Base-by-base conservation (phyloP, 306 rosid species). In the Senna siamea region DNA sequence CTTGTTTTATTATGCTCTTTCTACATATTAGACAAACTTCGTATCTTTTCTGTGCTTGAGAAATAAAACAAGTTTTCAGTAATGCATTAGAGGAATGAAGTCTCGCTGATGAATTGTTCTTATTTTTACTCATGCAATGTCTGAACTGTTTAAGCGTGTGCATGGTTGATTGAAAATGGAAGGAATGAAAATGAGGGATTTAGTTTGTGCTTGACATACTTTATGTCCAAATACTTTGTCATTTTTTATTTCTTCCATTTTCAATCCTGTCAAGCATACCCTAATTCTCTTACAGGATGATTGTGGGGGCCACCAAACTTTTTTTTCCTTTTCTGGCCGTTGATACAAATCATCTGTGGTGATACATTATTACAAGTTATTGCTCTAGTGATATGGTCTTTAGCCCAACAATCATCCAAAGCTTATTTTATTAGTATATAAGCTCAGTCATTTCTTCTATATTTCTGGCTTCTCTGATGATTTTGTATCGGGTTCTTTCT, bases 401-500 rank as follows among this genome's bases (percentile, higher is more conserved):
- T 68, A 41, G 22, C 17, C 34, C 67, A 19, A 51, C n/a, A n/a
- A n/a, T n/a, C n/a, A n/a, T n/a, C n/a, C n/a, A n/a, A 51, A 51
- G 11, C 56, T 51, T 18, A 18, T 51, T 17, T 18, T 9, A 7
- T 51, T 17, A 18, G 56, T 51, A 6, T 7, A 18, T 7, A 18
- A 58, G 41, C 53, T 62, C 19, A 26, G 20, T 65, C 51, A 62
- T 73, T 65, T 67, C 30, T 6, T 52, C 79, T 34, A 28, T 4
- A 14, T 51, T 74, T 37, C 34, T 68, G 18, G 35, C 40, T 70
- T 43, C 17, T 65, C 53, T 75, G 61, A 30, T 66, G 30, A 67
- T 66, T 34, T 60, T 55, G 30, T 66, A 13, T 71, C 47, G 59
- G 57, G 51, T 79, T 26, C 22, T 79, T 76, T 69, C 83, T 91